Evolutionary conservation across 192 early-diverging fungal species (phyloP).

Genomic region (Backusella sp.): DNA sequence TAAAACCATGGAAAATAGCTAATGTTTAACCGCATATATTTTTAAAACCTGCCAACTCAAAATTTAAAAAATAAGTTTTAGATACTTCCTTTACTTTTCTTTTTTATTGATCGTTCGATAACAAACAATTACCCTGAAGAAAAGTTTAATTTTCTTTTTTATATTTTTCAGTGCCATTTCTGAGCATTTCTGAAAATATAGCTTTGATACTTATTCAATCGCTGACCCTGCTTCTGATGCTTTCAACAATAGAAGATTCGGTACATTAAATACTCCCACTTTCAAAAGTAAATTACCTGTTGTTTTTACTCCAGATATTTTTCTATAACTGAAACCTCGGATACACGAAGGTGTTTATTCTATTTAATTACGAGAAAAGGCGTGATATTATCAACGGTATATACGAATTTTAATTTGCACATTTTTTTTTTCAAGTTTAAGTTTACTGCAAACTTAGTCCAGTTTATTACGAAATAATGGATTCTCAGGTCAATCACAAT

Average conservation of each 20-base stretch:
- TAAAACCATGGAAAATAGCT: background rate
- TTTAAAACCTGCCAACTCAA: background rate
- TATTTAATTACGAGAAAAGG: too few relatives aligned
- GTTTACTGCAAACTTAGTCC: too few relatives aligned
- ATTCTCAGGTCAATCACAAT: too few relatives aligned
- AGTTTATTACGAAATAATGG: too few relatives aligned
- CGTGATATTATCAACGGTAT: too few relatives aligned
- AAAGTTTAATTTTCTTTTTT: background rate
- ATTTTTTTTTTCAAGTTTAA: too few relatives aligned
- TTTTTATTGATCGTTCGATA: background rate
- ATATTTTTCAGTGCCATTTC: background rate
- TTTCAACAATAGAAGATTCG: background rate
- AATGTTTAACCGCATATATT: background rate
- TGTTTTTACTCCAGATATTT: too few relatives aligned
- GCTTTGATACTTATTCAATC: background rate
- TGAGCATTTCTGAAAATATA: background rate
- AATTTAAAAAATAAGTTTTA: background rate
- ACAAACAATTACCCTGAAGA: background rate
- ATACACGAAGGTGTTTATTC: too few relatives aligned
- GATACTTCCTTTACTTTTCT: background rate
- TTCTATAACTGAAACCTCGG: too few relatives aligned
- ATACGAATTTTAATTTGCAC: too few relatives aligned
- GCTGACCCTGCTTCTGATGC: background rate
- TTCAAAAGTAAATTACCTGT: too few relatives aligned
- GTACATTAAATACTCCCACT: too few relatives aligned